Evolutionary conservation across 192 early-diverging fungal genomes (phyloP).

Genomic region (Obelidium mucronatum): DNA sequence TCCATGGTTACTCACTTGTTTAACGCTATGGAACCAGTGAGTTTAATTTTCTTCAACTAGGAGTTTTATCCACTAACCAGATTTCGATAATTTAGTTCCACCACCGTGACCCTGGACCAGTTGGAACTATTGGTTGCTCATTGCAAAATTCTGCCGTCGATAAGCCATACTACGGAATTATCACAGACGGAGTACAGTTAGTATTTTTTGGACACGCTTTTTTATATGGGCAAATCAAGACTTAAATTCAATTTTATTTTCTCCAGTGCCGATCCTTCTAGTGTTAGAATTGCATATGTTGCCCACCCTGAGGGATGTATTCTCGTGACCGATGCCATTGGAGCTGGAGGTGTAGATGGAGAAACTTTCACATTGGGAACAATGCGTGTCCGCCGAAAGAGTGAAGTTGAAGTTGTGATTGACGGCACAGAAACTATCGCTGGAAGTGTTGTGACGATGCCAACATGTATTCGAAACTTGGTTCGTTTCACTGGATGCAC

Average conservation of each 20-base stretch:
- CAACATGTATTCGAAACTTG: slow-evolving; percentile 81
- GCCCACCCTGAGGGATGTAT: slow-evolving; percentile 79
- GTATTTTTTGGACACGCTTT: slow-evolving; percentile 68
- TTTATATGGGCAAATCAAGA: slow-evolving; percentile 12
- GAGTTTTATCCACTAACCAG: neutral
- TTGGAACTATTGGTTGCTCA: slow-evolving; percentile 73
- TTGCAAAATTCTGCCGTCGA: slow-evolving; percentile 20
- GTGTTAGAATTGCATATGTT: slow-evolving; percentile 79
- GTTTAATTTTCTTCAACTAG: slow-evolving; percentile 33
- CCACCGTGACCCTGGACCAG: slow-evolving; percentile 84
- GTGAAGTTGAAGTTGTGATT: slow-evolving; percentile 71
- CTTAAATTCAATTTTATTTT: slow-evolving; percentile 7
- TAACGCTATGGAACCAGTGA: slow-evolving; percentile 78
- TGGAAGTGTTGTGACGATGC: slow-evolving; percentile 70
- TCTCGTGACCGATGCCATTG: slow-evolving; percentile 84
- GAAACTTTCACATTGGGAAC: slow-evolving; percentile 76
- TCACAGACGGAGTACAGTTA: slow-evolving; percentile 85
- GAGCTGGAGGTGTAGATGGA: slow-evolving; percentile 73
- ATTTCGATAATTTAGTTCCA: slow-evolving; percentile 71
- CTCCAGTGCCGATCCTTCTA: slow-evolving; percentile 13
- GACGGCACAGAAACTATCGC: slow-evolving; percentile 79
- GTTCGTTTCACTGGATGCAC: slow-evolving; percentile 77
- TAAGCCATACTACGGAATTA: slow-evolving; percentile 84
- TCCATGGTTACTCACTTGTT: slow-evolving; percentile 83
- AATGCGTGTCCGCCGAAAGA: slow-evolving; percentile 61